Percentiles rank a stretch among this genome's conserved stretches.
These are phyloP conservation scores for Glutinoglossum americanum DNA, from an alignment of 495 filamentous ascomycete genomes.

Conservation along the genomic window DNA sequence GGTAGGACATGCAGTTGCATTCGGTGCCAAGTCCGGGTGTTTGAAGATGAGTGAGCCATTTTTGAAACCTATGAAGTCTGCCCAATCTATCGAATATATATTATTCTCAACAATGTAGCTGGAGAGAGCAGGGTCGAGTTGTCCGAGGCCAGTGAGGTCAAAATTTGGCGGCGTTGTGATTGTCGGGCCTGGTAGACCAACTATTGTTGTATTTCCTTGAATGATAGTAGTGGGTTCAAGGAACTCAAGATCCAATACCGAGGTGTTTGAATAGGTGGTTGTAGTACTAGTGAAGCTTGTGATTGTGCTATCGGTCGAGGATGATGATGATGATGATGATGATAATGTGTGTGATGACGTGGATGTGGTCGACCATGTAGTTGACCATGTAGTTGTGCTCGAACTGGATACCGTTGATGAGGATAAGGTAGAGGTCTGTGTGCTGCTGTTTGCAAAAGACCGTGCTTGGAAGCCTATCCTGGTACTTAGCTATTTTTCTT, in stretches of 20 bases:
- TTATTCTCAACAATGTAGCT: not conserved
- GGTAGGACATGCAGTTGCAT: not conserved
- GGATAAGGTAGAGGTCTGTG: not conserved
- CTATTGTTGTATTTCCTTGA: not conserved
- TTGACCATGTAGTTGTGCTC: not conserved
- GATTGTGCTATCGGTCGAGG: not conserved
- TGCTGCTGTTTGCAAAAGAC: not conserved
- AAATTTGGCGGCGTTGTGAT: not conserved
- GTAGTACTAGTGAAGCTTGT: not conserved
- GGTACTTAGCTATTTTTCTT: not conserved
- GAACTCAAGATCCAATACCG: not conserved
- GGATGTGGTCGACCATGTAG: not conserved
- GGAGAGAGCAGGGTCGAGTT: not conserved
- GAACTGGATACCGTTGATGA: not conserved
- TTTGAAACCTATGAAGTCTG: not conserved
- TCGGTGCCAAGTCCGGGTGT: not conserved
- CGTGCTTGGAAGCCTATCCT: not conserved
- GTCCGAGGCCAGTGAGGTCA: not conserved
- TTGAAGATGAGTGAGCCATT: not conserved
- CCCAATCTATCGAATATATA: not conserved
- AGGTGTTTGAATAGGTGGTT: not conserved
- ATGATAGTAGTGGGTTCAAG: not conserved
- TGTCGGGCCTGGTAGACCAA: not conserved
- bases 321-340: not conserved
- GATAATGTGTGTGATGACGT: not conserved